phyloP scores from a whole-genome alignment of 495 filamentous ascomycete species.

The Thermochaetoides thermophila region DNA sequence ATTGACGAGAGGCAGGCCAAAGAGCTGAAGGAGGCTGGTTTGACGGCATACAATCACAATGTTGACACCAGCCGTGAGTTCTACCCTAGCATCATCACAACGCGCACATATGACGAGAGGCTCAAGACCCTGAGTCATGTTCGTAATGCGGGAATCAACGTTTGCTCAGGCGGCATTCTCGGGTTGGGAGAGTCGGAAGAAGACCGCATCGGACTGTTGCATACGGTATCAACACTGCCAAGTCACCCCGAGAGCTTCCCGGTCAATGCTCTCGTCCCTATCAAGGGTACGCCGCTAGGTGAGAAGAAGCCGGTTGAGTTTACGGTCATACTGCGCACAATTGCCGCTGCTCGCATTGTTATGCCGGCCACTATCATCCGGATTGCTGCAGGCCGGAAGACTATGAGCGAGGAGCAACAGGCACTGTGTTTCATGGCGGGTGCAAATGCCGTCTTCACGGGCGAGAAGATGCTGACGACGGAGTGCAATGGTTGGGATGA shows the following conservation, averaged over 20 bases:
- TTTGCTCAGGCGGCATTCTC: slow-evolving; percentile 72
- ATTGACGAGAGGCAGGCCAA: slow-evolving; percentile 61
- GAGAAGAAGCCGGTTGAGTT: slow-evolving; percentile 56
- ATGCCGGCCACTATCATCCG: slow-evolving; percentile 71
- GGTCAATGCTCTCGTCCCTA: slow-evolving; percentile 73
- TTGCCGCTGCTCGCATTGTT: slow-evolving; percentile 63
- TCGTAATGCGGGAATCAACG: slow-evolving; percentile 67
- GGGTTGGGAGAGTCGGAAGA: slow-evolving; percentile 59
- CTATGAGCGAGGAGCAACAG: slow-evolving; percentile 69
- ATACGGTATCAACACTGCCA: slow-evolving; percentile 62
- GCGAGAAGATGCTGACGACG: slow-evolving; percentile 85
- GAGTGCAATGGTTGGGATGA: slow-evolving; percentile 81
- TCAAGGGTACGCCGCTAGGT: slow-evolving; percentile 69
- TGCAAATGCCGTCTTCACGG: slow-evolving; percentile 79
- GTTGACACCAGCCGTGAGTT: slow-evolving; percentile 75
- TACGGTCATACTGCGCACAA: slow-evolving; percentile 53
- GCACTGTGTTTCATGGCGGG: slow-evolving; percentile 72
- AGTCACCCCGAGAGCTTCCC: slow-evolving; percentile 72
- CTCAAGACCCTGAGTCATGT: slow-evolving; percentile 60
- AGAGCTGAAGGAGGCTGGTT: slow-evolving; percentile 64
- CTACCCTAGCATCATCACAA: slow-evolving; percentile 70
- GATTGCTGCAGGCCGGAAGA: slow-evolving; percentile 64
- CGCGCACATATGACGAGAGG: slow-evolving; percentile 69
- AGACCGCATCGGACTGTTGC: slow-evolving; percentile 64
- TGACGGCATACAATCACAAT: slow-evolving; percentile 87